Base-by-base conservation (phyloP, 192 early-diverging fungal genomes). In the Backusella parvicylindrica region DNA sequence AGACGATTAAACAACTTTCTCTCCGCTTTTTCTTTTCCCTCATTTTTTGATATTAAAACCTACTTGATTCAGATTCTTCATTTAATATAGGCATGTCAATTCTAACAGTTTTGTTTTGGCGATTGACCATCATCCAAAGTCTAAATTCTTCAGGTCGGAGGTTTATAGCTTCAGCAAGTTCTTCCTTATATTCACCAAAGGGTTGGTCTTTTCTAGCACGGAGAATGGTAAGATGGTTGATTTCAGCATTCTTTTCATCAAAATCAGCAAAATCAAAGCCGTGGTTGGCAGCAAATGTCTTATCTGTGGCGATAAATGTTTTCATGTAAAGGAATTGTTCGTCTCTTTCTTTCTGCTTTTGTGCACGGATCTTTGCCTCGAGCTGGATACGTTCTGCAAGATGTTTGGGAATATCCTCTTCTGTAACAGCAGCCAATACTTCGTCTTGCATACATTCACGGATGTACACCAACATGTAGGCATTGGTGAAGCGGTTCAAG, bases 381-480 rank as follows among this genome's bases (percentile, higher is more conserved):
- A 92, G 84, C 68, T 91, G 83, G 21, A 94, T 88, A 37, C 90
- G 84, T 68, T 77, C 77, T 35, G 65, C 67, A 65, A 81, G 81
- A 79, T 99, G 96, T 64, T 82, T 83, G 12, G 97, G 97, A 67
- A 97, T 92, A 36, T 97, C 95, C 2, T 84, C 72, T 13, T 87
- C 84, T 13, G 84, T 83, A 5, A 93, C 78, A 28, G 89, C 86
- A 13, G 85, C 83, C 67, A 98, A 82, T 30, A 98, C 87, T 26
- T 88, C 74, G 30, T 92, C 92, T 70, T 91, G 81, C 76, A 92
- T 86, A 13, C 83, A 75, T 80, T 95, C 90, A 64, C 97, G 92
- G 49, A 99, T 90, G 72, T 99, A 99, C 31, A 98, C 96, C 81
- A 99, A 85, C 97, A 99, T 98, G 87, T 99, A 99, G 8, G 98